These are phyloP conservation scores for Hamigera avellanea DNA, from an alignment of 495 filamentous ascomycete genomes.

Conservation along the genomic window DNA sequence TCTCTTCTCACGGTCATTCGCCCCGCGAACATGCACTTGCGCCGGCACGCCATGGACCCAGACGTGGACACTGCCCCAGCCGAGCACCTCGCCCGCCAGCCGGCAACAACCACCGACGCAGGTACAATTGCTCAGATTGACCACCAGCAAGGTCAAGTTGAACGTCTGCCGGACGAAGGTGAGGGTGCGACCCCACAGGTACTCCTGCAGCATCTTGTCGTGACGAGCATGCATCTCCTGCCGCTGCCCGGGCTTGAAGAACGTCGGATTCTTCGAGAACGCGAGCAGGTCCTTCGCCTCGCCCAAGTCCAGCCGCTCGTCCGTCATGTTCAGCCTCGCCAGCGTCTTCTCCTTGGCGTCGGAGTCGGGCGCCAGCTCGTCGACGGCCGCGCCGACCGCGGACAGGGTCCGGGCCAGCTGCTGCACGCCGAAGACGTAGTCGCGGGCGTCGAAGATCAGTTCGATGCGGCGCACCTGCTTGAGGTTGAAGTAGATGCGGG, in stretches of 20 bases:
- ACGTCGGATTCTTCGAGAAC: neutral
- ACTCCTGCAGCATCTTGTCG: conserved; percentile 3
- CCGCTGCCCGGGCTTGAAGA: neutral
- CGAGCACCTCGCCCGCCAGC: conserved; percentile 2
- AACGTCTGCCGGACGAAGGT: conserved; percentile 7
- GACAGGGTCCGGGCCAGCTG: conserved; percentile 1
- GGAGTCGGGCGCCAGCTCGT: neutral
- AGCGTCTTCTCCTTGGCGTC: too few species aligned
- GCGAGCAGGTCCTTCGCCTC: neutral
- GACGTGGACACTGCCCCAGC: conserved; percentile 4
- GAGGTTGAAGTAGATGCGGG: conserved; percentile 1
- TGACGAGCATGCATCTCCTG: conserved; percentile 1
- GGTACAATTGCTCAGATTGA: conserved; percentile 2
- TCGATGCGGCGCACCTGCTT: conserved; percentile 3
- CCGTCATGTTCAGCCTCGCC: too few species aligned
- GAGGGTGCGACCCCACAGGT: conserved; percentile 7
- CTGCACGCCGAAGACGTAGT: conserved; percentile 2
- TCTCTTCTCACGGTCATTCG: conserved; percentile 1
- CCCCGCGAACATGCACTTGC: conserved; percentile 2
- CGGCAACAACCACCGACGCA: conserved; percentile 6
- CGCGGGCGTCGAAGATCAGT: conserved; percentile 4
- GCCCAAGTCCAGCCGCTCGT: neutral
- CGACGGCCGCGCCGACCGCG: neutral
- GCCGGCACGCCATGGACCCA: conserved; percentile 5
- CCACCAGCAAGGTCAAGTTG: conserved; percentile 1